These are phyloP conservation scores for Sextonia rubra DNA, from an alignment of 164 flowering plant species.

Conservation along the genomic window DNA sequence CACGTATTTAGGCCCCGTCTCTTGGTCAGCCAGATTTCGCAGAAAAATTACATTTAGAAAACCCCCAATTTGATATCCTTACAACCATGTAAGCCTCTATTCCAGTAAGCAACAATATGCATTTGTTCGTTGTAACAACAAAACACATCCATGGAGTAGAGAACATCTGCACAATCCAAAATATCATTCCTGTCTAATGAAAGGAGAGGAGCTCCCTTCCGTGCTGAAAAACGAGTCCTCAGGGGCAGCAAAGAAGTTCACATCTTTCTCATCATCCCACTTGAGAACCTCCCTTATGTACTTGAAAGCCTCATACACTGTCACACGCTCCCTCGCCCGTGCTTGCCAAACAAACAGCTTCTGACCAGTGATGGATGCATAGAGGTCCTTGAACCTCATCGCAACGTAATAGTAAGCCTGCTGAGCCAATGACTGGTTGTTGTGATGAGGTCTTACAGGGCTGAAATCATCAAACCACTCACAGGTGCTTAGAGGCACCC, in stretches of 20 bases:
- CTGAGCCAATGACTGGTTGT: constrained; percentile 69
- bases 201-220: constrained; percentile 82
- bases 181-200: constrained; percentile 43
- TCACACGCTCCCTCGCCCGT: constrained; percentile 70
- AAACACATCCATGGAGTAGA: background rate
- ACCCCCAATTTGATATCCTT: background rate
- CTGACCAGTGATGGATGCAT: constrained; percentile 58
- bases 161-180: background rate
- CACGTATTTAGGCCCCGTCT: no score
- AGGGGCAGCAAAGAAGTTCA: constrained; percentile 38
- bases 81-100: background rate
- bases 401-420: constrained; percentile 91
- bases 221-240: constrained; percentile 96
- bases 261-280: constrained; percentile 97
- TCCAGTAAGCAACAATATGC: background rate
- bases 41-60: background rate
- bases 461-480: constrained; percentile 91
- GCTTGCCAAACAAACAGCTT: constrained; percentile 93
- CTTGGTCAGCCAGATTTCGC: no score
- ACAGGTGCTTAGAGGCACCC: constrained; percentile 53
- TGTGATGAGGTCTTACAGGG: constrained; percentile 63
- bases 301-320: constrained; percentile 83
- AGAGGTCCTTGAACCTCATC: constrained; percentile 94
- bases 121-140: background rate
- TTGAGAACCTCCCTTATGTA: constrained; percentile 83